A percentile compares a stretch with the other conserved stretches of the same genome.
Conservation (phyloP, 805 yeast species). For the Torulaspora delbrueckii region DNA sequence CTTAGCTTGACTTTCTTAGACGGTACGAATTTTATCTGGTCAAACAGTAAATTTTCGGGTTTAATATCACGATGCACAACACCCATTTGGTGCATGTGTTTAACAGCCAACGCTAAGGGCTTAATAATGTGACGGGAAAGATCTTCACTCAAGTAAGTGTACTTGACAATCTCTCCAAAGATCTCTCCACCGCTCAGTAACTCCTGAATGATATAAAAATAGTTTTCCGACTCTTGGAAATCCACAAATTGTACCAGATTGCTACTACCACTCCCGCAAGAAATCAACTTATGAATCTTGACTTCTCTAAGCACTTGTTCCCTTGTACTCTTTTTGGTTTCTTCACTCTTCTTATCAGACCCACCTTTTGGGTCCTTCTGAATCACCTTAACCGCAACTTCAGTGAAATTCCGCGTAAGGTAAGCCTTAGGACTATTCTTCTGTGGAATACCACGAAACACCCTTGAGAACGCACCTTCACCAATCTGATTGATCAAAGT, state of each 20-base stretch:
- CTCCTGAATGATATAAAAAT: conserved; percentile 69
- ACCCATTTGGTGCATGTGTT: conserved; percentile 69
- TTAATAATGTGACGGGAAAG: conserved; percentile 56
- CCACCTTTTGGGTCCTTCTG: conserved; percentile 50
- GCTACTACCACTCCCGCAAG: conserved; percentile 39
- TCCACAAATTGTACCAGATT: conserved; percentile 62
- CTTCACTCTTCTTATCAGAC: conserved; percentile 11
- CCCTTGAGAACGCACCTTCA: conserved; percentile 79
- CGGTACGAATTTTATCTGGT: conserved; percentile 53
- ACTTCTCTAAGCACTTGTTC: conserved; percentile 78
- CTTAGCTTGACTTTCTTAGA: conserved; percentile 39
- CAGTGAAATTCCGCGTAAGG: conserved; percentile 16
- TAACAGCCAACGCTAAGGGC: conserved; percentile 60
- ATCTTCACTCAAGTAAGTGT: conserved; percentile 62
- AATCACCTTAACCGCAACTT: conserved; percentile 54
- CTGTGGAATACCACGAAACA: conserved; percentile 51
- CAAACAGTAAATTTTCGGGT: conserved; percentile 70
- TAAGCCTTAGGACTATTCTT: conserved; percentile 11
- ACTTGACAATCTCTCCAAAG: conserved; percentile 61
- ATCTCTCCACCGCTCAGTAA: conserved; percentile 74
- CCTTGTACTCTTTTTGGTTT: conserved; percentile 26
- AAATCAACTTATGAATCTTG: conserved; percentile 57
- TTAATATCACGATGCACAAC: conserved; percentile 80
- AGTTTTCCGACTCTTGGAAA: conserved; percentile 56
- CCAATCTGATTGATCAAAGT: conserved; percentile 52